Evolutionary conservation across 768 basidiomycete species (phyloP).

Genomic region (Ephemerocybe angulata): DNA sequence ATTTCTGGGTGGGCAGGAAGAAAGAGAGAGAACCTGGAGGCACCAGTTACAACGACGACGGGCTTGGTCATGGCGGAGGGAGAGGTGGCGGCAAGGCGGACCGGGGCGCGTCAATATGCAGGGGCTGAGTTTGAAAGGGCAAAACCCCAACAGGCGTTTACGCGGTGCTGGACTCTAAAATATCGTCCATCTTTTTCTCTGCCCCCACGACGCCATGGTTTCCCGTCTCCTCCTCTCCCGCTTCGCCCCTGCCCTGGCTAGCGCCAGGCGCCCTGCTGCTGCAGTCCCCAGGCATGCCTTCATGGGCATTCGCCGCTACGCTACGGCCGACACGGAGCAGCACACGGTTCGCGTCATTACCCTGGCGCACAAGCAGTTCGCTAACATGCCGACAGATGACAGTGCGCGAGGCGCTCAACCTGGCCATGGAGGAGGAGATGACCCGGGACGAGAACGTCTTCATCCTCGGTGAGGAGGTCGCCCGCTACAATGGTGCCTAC

Average conservation of each 20-base stretch:
- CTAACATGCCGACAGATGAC: conserved; percentile 65
- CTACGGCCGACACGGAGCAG: conserved; percentile 49
- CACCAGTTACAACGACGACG: conserved; percentile 80
- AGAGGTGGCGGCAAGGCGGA: conserved; percentile 4
- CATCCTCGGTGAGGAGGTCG: conserved; percentile 96
- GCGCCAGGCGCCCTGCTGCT: conserved; percentile 44
- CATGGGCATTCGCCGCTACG: conserved; percentile 54
- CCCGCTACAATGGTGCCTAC: conserved; percentile 97
- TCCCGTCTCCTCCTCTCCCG: conserved; percentile 63
- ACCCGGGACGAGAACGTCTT: conserved; percentile 91
- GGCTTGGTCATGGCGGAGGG: conserved; percentile 34
- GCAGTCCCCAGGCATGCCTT: conserved; percentile 38
- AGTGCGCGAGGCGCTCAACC: conserved; percentile 95
- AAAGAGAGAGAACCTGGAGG: conserved; percentile 55
- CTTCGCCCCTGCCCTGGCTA: conserved; percentile 54
- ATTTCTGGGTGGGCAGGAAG: conserved; percentile 4
- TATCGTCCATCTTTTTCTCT: conserved; percentile 11
- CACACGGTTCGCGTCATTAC: conserved; percentile 31
- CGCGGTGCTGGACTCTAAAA: conserved; percentile 9
- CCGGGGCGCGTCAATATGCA: conserved; percentile 4
- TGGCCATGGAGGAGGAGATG: conserved; percentile 99
- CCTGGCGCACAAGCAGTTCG: conserved; percentile 9
- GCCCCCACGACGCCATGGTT: conserved; percentile 45
- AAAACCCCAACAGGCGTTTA: conserved; percentile 12
- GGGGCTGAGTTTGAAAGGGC: conserved; percentile 15